phyloP scores from a whole-genome alignment of 2,329 filamentous ascomycete genomes.

The Trichoderma atrobrunneum region DNA sequence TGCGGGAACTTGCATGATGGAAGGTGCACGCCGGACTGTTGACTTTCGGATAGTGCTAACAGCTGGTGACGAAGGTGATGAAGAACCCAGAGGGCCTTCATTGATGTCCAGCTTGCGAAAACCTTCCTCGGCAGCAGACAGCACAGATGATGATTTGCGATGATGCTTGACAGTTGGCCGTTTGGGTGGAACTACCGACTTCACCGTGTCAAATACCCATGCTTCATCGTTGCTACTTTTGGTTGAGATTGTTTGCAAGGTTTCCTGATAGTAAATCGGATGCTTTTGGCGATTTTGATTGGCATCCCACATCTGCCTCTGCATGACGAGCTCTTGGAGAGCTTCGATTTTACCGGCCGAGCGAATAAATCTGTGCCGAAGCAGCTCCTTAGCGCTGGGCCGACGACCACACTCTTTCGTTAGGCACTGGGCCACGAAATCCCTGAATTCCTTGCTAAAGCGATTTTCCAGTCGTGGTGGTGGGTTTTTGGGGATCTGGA shows the following conservation, averaged over 20 bases:
- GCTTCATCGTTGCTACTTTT: slow-evolving; percentile 71
- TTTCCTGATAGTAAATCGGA: slow-evolving; percentile 90
- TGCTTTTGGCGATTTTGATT: slow-evolving; percentile 66
- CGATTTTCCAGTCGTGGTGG: slow-evolving; percentile 81
- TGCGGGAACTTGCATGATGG: slow-evolving; percentile 37
- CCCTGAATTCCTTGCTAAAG: slow-evolving; percentile 88
- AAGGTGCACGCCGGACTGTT: slow-evolving; percentile 52
- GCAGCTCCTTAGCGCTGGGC: slow-evolving; percentile 79
- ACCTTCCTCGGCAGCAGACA: slow-evolving; percentile 58
- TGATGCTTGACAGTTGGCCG: slow-evolving; percentile 45
- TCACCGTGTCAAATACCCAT: slow-evolving; percentile 96
- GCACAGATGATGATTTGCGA: slow-evolving; percentile 50
- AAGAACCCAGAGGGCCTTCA: slow-evolving; percentile 56
- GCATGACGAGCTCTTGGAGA: slow-evolving; percentile 80
- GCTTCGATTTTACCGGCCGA: slow-evolving; percentile 84
- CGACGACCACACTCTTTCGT: slow-evolving; percentile 87
- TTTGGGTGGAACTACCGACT: slow-evolving; percentile 59
- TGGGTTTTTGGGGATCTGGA: slow-evolving; percentile 84
- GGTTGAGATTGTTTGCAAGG: slow-evolving; percentile 67
- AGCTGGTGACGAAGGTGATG: slow-evolving; percentile 54
- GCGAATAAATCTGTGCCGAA: slow-evolving; percentile 85
- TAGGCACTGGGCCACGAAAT: slow-evolving; percentile 86
- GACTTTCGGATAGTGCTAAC: slow-evolving; percentile 57
- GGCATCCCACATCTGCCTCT: slow-evolving; percentile 79
- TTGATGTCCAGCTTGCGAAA: slow-evolving; percentile 60